Base-by-base conservation (phyloP, 2,329 filamentous ascomycete species). In the Pseudopithomyces maydicus region DNA sequence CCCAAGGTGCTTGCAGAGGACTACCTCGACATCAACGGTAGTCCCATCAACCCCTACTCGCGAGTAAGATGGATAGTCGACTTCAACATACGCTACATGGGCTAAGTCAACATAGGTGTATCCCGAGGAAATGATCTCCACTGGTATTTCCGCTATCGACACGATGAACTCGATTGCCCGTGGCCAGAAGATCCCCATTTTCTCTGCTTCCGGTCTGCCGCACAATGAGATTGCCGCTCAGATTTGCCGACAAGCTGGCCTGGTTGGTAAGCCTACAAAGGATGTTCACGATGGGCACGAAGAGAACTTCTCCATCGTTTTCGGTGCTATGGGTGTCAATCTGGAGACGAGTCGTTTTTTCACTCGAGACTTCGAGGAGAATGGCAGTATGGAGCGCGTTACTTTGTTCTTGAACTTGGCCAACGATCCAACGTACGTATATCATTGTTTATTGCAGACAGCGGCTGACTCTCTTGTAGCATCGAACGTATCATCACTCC, bases 401-500 rank as follows among this genome's bases (percentile, higher is more conserved):
- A 98, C 96, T 7, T 84, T 99, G 59, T 99, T 99, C 90, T 85
- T 99, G 75, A 99, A 99, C 84, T 88, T 99, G 82, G 95, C 96
- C 68, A 99, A 98, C 77, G 95, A 99, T 76, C 95, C 95, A 70
- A 99, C 95, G 91, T 96, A 82, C 78, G 90, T 82, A 17, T 17
- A 20, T 2, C 38, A 60, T n/a, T 62, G 22, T 19, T 41, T 53
- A 19, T 4, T 45, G 29, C 11, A 15, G 26, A 42, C 19, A 10
- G 29, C 42, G 19, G 12, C 50, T 69, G 74, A 55, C 78, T 55
- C 19, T 35, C 20, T 17, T 57, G 22, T 68, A 96, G 91, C 52
- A 99, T 99, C 79, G 95, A 99, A 81, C 95, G 95, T 89, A 99
- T 99, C 77, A 99, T 99, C 77, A 99, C 95, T 52, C 95, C 95